Conservation (phyloP, 495 filamentous ascomycete genomes). For the Penicillium manginii region DNA sequence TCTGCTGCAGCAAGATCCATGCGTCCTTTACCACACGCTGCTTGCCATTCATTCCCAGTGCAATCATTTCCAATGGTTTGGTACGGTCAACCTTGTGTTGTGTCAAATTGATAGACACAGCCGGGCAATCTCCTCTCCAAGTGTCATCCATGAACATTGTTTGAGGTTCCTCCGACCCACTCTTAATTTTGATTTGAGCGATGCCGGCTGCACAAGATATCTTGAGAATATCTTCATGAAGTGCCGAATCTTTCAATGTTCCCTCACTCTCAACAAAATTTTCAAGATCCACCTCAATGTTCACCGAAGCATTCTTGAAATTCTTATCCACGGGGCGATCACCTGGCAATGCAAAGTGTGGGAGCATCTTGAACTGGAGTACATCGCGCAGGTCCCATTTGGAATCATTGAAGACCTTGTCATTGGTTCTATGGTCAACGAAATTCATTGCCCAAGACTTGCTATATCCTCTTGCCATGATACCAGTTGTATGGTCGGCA, state of each 20-base stretch:
- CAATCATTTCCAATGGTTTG: conserved; percentile 24
- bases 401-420: conserved; percentile 26
- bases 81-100: conserved; percentile 13
- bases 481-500: conserved; percentile 38
- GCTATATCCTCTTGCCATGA: conserved; percentile 43
- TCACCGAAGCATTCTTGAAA: conserved; percentile 6
- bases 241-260: not conserved
- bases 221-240: conserved; percentile 5
- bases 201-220: conserved; percentile 20
- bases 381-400: conserved; percentile 42
- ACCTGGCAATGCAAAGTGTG: conserved; percentile 38
- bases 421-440: conserved; percentile 23
- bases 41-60: conserved; percentile 15
- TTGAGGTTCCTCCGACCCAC: not conserved
- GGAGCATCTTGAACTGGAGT: conserved; percentile 34
- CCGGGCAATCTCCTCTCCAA: not conserved
- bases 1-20: conserved; percentile 23
- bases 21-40: conserved; percentile 23
- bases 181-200: conserved; percentile 10
- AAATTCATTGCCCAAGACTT: conserved; percentile 43
- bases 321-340: conserved; percentile 20
- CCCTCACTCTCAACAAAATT: not conserved
- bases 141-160: not conserved
- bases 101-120: too few relatives aligned
- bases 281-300: conserved; percentile 5